A percentile compares a stretch with the other conserved stretches of the same genome.
These are phyloP conservation scores for Phytophthora sp. DNA, from an alignment of 352 stramenopile species.

Conservation along the genomic window DNA sequence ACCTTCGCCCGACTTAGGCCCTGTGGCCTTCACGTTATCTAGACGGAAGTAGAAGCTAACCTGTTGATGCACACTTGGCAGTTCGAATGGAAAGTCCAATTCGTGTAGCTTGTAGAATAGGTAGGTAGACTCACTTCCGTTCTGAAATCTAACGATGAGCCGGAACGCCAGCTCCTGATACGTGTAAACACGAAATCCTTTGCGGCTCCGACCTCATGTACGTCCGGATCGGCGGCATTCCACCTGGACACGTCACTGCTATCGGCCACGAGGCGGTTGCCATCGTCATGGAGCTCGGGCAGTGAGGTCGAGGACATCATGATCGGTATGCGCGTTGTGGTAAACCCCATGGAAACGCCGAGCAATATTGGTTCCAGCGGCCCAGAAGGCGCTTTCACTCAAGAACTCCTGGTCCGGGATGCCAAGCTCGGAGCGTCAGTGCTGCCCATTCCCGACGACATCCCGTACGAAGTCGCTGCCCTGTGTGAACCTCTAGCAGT, in stretches of 20 bases:
- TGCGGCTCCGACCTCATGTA: constrained; percentile 36
- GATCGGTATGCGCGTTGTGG: constrained; percentile 31
- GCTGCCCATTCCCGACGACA: constrained; percentile 29
- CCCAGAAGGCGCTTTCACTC: constrained; percentile 26
- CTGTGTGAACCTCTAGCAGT: constrained; percentile 32
- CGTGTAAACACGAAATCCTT: too few relatives aligned
- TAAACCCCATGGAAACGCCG: constrained; percentile 31
- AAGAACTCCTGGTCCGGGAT: constrained; percentile 29
- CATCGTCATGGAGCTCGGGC: constrained; percentile 29
- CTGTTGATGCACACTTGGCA: too few relatives aligned
- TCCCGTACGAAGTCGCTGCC: constrained; percentile 24
- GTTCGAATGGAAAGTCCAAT: too few relatives aligned
- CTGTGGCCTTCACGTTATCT: too few relatives aligned
- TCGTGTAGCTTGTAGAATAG: too few relatives aligned
- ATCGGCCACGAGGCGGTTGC: constrained; percentile 28
- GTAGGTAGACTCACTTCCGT: too few relatives aligned
- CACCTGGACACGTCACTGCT: constrained; percentile 25
- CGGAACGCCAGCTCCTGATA: too few relatives aligned
- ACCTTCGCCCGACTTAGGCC: too few relatives aligned
- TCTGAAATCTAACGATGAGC: too few relatives aligned
- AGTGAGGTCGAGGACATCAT: constrained; percentile 25
- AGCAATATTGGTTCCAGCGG: constrained; percentile 32
- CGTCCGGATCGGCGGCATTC: constrained; percentile 29
- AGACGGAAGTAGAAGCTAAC: too few relatives aligned
- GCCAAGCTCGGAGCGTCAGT: constrained; percentile 26